Evolutionary conservation across 1,284 basidiomycete genomes (phyloP).

Genomic region (Pyrrhoderma noxium): DNA sequence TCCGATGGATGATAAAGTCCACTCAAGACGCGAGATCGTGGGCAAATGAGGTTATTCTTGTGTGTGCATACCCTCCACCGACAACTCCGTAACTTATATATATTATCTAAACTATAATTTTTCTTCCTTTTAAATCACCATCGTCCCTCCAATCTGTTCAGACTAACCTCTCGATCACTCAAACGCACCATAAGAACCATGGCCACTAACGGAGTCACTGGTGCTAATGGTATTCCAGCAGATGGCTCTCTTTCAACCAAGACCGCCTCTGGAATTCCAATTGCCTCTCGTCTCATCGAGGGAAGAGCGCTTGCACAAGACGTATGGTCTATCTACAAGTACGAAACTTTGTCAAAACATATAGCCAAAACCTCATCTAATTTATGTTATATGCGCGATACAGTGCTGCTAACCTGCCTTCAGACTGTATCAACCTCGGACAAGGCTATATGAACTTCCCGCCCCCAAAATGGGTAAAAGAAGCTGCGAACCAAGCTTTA

Average conservation of each 20-base stretch:
- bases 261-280: conserved; percentile 37
- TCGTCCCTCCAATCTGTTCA: conserved; percentile 10
- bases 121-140: conserved; percentile 1
- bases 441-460: conserved; percentile 94
- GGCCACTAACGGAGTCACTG: conserved; percentile 9
- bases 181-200: conserved; percentile 6
- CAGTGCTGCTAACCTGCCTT: conserved; percentile 78
- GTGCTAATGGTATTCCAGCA: neutral
- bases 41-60: conserved; percentile 1
- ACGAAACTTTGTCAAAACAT: conserved; percentile 25
- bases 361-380: conserved; percentile 14
- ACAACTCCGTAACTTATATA: neutral
- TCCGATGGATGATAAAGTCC: no score
- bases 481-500: conserved; percentile 71
- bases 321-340: conserved; percentile 94
- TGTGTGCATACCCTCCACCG: neutral
- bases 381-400: conserved; percentile 8
- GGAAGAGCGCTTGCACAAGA: conserved; percentile 75
- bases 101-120: neutral
- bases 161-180: conserved; percentile 6
- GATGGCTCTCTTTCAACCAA: conserved; percentile 10
- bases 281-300: conserved; percentile 61
- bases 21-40: neutral
- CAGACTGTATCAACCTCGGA: conserved; percentile 86
- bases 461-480: conserved; percentile 77